Percentiles rank a stretch among this genome's conserved stretches.
These are phyloP conservation scores for Rhodosorus marinus DNA, from an alignment of 23 red algal species.

Conservation along the genomic window DNA sequence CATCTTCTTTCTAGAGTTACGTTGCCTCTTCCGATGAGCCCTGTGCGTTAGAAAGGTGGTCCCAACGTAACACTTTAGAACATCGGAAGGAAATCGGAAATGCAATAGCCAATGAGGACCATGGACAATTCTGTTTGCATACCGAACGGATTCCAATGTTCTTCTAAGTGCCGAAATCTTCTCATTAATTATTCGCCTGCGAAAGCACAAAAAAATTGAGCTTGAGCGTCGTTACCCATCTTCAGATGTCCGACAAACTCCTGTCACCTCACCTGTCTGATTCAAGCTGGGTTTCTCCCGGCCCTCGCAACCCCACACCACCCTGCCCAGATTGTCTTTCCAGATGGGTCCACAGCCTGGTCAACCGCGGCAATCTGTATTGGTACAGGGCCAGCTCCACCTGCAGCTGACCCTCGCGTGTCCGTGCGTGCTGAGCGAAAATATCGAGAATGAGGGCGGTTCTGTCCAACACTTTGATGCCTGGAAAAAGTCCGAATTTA, in stretches of 20 bases:
- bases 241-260: slow-evolving; percentile 36
- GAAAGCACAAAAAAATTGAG: too few species aligned
- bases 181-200: too few species aligned
- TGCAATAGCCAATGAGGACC: too few species aligned
- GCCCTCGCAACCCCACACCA: slow-evolving; percentile 76
- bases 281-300: slow-evolving; percentile 92
- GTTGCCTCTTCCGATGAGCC: slow-evolving; percentile 24
- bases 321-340: slow-evolving; percentile 67
- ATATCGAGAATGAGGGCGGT: slow-evolving; percentile 99
- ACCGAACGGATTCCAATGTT: too few species aligned
- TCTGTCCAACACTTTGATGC: slow-evolving; percentile 84
- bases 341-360: slow-evolving; percentile 69
- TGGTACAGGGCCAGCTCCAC: slow-evolving; percentile 88
- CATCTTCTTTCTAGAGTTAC: slow-evolving; percentile 19
- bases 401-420: slow-evolving; percentile 65
- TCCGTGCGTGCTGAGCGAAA: slow-evolving; percentile 91
- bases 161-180: too few species aligned
- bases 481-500: too few species aligned
- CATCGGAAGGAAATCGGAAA: too few species aligned
- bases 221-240: slow-evolving; percentile 32
- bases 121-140: too few species aligned
- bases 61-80: too few species aligned
- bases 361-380: slow-evolving; percentile 87
- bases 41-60: too few species aligned
- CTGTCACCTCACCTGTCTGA: slow-evolving; percentile 49